Conservation (phyloP, 441 rosid genomes). For the Capsella rubella region DNA sequence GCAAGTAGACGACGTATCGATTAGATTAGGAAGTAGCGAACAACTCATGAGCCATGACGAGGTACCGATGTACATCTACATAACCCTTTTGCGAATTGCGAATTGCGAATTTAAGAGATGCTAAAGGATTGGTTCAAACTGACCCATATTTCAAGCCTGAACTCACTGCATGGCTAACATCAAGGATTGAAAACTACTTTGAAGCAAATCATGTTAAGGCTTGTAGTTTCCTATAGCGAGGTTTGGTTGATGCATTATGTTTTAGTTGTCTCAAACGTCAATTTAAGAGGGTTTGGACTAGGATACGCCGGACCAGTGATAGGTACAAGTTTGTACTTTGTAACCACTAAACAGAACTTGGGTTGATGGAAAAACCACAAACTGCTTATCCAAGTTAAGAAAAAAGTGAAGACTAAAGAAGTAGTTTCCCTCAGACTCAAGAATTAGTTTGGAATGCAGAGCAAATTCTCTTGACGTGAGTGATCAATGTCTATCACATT, state of each 20-base stretch:
- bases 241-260: too few species aligned
- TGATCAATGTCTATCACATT: too few species aligned
- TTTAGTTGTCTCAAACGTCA: neutral
- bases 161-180: neutral
- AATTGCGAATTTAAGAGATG: too few species aligned
- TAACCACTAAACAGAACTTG: too few species aligned
- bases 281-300: neutral
- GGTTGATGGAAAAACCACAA: neutral
- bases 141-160: neutral
- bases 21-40: neutral
- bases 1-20: constrained; percentile 1
- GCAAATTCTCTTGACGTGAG: neutral
- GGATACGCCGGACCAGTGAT: neutral
- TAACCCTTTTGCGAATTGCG: neutral
- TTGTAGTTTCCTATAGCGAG: too few species aligned
- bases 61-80: neutral
- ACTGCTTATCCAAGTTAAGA: neutral
- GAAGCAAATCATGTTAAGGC: neutral
- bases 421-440: neutral
- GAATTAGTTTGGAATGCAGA: neutral
- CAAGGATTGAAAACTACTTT: neutral
- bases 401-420: too few species aligned
- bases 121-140: neutral
- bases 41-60: neutral
- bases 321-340: too few species aligned